These are phyloP conservation scores for Astrephomene gubernaculifera DNA, from an alignment of 139 green algal species.

Conservation along the genomic window DNA sequence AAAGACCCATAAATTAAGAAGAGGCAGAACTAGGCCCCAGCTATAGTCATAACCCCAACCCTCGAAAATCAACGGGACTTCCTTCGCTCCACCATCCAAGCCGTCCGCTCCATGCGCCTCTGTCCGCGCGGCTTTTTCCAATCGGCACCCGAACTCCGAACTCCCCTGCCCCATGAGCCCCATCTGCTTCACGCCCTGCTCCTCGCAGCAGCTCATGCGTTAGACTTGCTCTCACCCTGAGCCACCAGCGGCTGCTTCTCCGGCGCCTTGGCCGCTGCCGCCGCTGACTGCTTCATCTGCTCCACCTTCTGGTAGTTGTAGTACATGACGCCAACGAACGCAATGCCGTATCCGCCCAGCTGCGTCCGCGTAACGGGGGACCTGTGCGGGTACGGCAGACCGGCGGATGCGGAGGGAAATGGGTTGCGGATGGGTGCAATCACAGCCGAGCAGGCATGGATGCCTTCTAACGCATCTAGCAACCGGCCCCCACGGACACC, in stretches of 20 bases:
- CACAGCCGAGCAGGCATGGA: too few species aligned
- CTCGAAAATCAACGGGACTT: too few species aligned
- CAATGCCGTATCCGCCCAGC: conserved; percentile 76
- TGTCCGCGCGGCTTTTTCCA: too few species aligned
- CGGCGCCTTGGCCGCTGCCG: conserved; percentile 42
- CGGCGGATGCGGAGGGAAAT: background rate
- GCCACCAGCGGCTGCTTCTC: conserved; percentile 50
- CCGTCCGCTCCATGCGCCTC: too few species aligned
- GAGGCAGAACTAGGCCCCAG: too few species aligned
- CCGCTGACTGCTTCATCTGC: conserved; percentile 37
- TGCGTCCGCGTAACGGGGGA: conserved; percentile 72
- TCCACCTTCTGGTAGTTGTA: conserved; percentile 75
- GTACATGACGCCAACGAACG: conserved; percentile 73
- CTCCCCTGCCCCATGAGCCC: background rate
- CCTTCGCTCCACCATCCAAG: too few species aligned
- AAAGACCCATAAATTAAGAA: too few species aligned
- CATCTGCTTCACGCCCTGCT: background rate
- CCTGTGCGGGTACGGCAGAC: conserved; percentile 36
- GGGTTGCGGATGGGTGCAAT: background rate
- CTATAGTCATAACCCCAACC: too few species aligned
- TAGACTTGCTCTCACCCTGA: background rate
- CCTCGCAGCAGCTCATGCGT: background rate
- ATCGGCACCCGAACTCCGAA: background rate
- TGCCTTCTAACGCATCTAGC: too few species aligned
- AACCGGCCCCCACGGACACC: too few species aligned